phyloP scores from a whole-genome alignment of 192 early-diverging fungal genomes.

The Gigaspora rosea region DNA sequence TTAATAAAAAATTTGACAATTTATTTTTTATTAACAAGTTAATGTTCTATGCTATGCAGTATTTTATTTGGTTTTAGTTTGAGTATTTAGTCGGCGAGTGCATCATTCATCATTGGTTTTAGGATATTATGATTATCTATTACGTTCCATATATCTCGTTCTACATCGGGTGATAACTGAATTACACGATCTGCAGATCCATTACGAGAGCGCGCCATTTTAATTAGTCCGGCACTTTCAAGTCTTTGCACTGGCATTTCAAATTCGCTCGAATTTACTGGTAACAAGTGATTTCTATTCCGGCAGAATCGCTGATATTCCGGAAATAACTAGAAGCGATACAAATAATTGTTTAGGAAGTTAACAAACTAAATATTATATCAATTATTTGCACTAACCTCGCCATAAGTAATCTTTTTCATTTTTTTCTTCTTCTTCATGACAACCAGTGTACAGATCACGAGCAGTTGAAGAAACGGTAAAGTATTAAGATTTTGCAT shows the following conservation, averaged over 20 bases:
- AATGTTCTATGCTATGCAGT: too few species aligned
- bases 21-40: too few species aligned
- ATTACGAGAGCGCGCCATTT: neutral
- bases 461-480: neutral
- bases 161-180: too few species aligned
- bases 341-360: neutral
- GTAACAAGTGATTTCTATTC: neutral
- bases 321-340: neutral
- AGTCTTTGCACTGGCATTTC: neutral
- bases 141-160: too few species aligned
- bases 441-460: neutral
- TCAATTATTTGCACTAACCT: slow-evolving; percentile 10
- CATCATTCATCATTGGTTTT: too few species aligned
- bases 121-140: too few species aligned
- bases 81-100: too few species aligned
- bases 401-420: neutral
- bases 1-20: too few species aligned
- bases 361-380: neutral
- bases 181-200: too few species aligned
- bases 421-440: slow-evolving; percentile 2
- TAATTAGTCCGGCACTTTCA: neutral
- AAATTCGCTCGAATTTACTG: neutral
- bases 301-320: neutral
- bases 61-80: too few species aligned
- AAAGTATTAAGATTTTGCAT: neutral